Percentiles rank a stretch among this genome's conserved stretches.
phyloP scores from a whole-genome alignment of 768 basidiomycete species.

The Lactarius indigo region DNA sequence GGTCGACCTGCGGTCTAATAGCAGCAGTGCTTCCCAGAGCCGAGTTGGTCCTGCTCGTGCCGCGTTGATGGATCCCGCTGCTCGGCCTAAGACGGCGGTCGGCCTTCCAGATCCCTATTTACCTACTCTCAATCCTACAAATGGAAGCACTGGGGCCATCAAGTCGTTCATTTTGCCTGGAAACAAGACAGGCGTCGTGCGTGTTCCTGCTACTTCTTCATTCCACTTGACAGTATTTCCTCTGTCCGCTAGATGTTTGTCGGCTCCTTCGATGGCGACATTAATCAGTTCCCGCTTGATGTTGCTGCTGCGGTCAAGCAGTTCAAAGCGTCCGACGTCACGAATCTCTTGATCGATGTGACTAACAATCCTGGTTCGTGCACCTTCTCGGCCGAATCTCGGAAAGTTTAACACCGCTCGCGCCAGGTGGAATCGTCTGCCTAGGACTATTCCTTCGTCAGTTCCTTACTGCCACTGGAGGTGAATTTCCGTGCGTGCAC shows the following conservation, averaged over 20 bases:
- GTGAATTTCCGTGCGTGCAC: slow-evolving; percentile 48
- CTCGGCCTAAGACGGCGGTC: slow-evolving; percentile 34
- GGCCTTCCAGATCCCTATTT: slow-evolving; percentile 46
- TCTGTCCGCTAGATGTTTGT: slow-evolving; percentile 48
- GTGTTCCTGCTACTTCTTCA: slow-evolving; percentile 24
- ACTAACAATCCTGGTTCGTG: slow-evolving; percentile 56
- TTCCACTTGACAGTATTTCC: not conserved
- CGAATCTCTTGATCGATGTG: slow-evolving; percentile 52
- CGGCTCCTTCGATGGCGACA: slow-evolving; percentile 54
- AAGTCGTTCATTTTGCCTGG: slow-evolving; percentile 55
- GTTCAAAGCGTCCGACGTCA: slow-evolving; percentile 48
- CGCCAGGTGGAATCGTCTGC: slow-evolving; percentile 53
- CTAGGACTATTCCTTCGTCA: slow-evolving; percentile 58
- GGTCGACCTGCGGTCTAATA: slow-evolving; percentile 37
- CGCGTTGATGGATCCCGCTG: not conserved
- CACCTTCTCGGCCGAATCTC: too few relatives aligned
- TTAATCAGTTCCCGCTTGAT: slow-evolving; percentile 50
- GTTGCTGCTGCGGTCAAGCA: slow-evolving; percentile 41
- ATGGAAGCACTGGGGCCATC: slow-evolving; percentile 49
- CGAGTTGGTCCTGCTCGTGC: slow-evolving; percentile 34
- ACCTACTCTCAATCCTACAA: slow-evolving; percentile 45
- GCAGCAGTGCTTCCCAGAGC: not conserved
- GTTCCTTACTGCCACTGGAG: slow-evolving; percentile 49
- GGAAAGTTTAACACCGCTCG: not conserved
- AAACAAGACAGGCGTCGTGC: slow-evolving; percentile 56